These are phyloP conservation scores for Austroboletus olivaceoglutinosus DNA, from an alignment of 1,284 basidiomycete species.

Conservation along the genomic window DNA sequence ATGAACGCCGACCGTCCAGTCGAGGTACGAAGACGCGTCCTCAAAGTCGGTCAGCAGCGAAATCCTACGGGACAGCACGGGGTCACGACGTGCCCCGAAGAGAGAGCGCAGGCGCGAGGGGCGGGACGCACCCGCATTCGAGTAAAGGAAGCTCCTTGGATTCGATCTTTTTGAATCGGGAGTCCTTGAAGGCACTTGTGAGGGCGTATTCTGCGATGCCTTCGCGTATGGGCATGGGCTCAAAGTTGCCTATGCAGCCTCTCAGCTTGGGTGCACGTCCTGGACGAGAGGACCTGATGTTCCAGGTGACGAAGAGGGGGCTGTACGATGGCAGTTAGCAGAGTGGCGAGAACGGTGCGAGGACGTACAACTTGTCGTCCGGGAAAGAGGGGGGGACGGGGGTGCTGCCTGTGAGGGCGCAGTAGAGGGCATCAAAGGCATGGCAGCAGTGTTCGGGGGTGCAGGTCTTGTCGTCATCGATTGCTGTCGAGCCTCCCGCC, in stretches of 20 bases:
- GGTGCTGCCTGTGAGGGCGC: slow-evolving; percentile 54
- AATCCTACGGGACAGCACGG: slow-evolving; percentile 53
- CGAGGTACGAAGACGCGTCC: slow-evolving; percentile 79
- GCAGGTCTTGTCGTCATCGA: slow-evolving; percentile 49
- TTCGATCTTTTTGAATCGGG: slow-evolving; percentile 70
- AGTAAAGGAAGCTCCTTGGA: slow-evolving; percentile 74
- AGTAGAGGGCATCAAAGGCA: slow-evolving; percentile 78
- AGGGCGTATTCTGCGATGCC: slow-evolving; percentile 90
- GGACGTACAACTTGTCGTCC: slow-evolving; percentile 69
- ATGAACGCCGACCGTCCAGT: slow-evolving; percentile 91
- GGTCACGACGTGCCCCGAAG: background rate
- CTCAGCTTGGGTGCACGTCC: slow-evolving; percentile 67
- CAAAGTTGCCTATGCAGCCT: slow-evolving; percentile 96
- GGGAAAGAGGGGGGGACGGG: slow-evolving; percentile 59
- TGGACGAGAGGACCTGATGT: slow-evolving; percentile 60
- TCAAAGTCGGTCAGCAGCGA: slow-evolving; percentile 94
- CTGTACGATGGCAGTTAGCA: slow-evolving; percentile 40
- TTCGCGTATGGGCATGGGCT: slow-evolving; percentile 68
- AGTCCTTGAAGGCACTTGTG: slow-evolving; percentile 77
- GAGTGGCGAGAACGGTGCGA: background rate
- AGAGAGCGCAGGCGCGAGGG: background rate
- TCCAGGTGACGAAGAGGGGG: slow-evolving; percentile 98
- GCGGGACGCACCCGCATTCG: slow-evolving; percentile 74
- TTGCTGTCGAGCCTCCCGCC: slow-evolving; percentile 31
- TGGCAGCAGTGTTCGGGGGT: slow-evolving; percentile 71